phyloP scores from a whole-genome alignment of 2,329 filamentous ascomycete genomes.

The Xylariaceae sp. region DNA sequence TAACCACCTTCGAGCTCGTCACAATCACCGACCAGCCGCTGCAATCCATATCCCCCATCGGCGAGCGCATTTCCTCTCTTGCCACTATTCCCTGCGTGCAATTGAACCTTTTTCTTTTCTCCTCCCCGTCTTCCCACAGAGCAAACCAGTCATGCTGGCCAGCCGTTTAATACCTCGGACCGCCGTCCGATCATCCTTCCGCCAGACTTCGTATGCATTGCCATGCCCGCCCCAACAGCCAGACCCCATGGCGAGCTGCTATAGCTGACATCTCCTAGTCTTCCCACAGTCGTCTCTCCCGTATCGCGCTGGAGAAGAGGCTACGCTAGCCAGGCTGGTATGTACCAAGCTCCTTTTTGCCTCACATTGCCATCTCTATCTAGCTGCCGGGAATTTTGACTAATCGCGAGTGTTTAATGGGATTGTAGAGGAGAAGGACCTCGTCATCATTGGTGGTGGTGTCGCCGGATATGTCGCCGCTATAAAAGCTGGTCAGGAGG shows the following conservation, averaged over 20 bases:
- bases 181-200: constrained; percentile 53
- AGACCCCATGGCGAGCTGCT: not conserved
- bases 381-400: constrained; percentile 37
- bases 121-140: too few species aligned
- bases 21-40: not conserved
- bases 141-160: constrained; percentile 47
- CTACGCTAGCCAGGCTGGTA: constrained; percentile 55
- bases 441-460: constrained; percentile 96
- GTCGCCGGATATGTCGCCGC: constrained; percentile 98
- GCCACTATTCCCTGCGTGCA: constrained; percentile 5
- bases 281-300: constrained; percentile 45
- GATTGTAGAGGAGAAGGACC: constrained; percentile 77
- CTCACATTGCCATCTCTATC: not conserved
- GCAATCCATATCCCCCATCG: not conserved
- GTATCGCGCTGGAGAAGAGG: constrained; percentile 51
- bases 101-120: not conserved
- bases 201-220: constrained; percentile 43
- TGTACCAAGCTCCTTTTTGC: not conserved
- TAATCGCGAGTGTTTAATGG: constrained; percentile 8
- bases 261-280: constrained; percentile 35
- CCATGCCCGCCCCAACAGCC: constrained; percentile 11
- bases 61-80: not conserved
- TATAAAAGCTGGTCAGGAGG: constrained; percentile 97
- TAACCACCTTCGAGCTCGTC: not conserved
- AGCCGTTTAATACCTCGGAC: constrained; percentile 57